A percentile compares a stretch with the other conserved stretches of the same genome.
Evolutionary conservation across 2,329 filamentous ascomycete genomes (phyloP).

Genomic region (Phaeosphaeriaceae sp.): DNA sequence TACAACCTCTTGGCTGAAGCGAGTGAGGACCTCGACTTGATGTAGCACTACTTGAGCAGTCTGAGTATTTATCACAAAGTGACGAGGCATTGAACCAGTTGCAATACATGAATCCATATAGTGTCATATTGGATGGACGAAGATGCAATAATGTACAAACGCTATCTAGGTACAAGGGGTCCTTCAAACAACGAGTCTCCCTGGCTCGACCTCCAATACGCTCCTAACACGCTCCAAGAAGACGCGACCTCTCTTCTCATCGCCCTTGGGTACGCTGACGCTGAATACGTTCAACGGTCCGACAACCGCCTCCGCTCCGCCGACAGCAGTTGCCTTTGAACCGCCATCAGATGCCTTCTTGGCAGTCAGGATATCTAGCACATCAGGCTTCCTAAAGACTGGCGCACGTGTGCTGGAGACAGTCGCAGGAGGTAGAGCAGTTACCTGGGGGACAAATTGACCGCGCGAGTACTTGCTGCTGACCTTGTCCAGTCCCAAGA

Average conservation of each 20-base stretch:
- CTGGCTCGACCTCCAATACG: conserved; percentile 64
- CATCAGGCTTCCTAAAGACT: conserved; percentile 68
- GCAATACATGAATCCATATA: neutral
- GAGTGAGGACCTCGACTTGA: too few species aligned
- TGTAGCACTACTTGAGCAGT: too few species aligned
- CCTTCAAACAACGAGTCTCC: conserved; percentile 46
- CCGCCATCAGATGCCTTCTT: conserved; percentile 35
- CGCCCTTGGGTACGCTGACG: conserved; percentile 77
- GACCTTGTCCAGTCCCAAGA: conserved; percentile 74
- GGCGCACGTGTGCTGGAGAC: conserved; percentile 42
- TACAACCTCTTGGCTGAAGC: neutral
- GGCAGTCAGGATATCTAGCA: conserved; percentile 77
- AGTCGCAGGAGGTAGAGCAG: conserved; percentile 48
- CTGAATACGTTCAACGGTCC: conserved; percentile 79
- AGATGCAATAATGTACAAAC: conserved; percentile 37
- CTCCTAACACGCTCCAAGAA: conserved; percentile 89
- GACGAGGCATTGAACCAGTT: neutral
- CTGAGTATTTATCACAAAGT: neutral
- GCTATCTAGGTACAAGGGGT: conserved; percentile 17
- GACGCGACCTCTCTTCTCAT: conserved; percentile 80
- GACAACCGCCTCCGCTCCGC: conserved; percentile 43
- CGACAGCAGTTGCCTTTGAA: conserved; percentile 37
- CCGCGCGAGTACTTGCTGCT: conserved; percentile 61
- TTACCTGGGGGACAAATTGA: conserved; percentile 76
- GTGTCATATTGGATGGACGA: conserved; percentile 6